Conservation (phyloP, 2,329 filamentous ascomycete genomes). For the Niveomyces coronatus region DNA sequence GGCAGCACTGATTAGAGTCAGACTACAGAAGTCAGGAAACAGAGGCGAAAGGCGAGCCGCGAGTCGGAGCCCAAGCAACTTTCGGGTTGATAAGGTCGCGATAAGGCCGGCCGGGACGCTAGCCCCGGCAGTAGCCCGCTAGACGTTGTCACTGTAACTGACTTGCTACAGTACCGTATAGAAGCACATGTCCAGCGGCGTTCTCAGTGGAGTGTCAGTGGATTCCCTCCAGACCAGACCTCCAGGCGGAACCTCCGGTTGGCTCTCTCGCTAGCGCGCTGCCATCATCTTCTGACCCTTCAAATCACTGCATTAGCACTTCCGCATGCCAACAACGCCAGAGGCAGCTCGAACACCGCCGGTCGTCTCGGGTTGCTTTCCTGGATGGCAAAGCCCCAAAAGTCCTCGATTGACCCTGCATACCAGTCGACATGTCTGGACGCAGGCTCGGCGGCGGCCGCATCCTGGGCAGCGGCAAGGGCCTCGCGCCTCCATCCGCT, state of each 20-base stretch:
- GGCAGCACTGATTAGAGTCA: not conserved
- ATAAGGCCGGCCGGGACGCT: constrained; percentile 6
- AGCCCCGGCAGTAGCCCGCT: constrained; percentile 1
- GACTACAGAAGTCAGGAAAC: constrained; percentile 4
- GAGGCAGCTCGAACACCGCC: constrained; percentile 23
- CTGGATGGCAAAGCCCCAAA: not conserved
- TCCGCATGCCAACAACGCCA: constrained; percentile 7
- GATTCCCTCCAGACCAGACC: constrained; percentile 1
- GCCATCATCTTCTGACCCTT: constrained; percentile 9
- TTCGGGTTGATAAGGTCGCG: constrained; percentile 13
- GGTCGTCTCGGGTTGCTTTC: constrained; percentile 20
- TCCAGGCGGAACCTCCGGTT: constrained; percentile 1
- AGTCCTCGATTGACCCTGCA: not conserved
- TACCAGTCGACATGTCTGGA: constrained; percentile 53
- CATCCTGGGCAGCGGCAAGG: constrained; percentile 78
- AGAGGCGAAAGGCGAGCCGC: constrained; percentile 6
- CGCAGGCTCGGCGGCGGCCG: constrained; percentile 87
- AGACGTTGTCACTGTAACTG: not conserved
- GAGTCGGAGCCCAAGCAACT: constrained; percentile 1
- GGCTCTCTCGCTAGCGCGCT: not conserved
- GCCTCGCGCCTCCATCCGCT: constrained; percentile 55
- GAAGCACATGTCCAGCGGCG: too few species aligned
- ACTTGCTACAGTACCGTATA: not conserved
- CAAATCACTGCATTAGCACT: not conserved
- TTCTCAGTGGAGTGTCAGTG: constrained; percentile 1